Conservation (phyloP, 768 basidiomycete species). For the Lactarius hengduanensis region DNA sequence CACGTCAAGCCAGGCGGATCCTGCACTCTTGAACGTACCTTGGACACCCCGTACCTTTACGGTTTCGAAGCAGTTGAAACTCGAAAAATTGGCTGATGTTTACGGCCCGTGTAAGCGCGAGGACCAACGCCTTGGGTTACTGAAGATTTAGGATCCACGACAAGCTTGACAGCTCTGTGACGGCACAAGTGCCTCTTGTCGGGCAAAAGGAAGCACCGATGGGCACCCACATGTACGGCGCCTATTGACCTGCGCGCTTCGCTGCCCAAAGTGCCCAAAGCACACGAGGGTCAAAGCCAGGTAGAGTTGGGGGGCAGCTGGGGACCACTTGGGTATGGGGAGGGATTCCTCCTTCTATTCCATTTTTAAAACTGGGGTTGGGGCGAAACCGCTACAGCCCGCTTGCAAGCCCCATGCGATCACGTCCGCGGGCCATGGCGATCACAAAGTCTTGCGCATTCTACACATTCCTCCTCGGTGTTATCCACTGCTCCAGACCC, state of each 20-base stretch:
- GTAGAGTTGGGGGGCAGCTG: not conserved
- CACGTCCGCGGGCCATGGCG: slow-evolving; percentile 1
- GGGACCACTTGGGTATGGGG: not conserved
- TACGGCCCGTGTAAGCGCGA: slow-evolving; percentile 2
- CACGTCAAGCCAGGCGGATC: not conserved
- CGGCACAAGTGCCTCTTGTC: not conserved
- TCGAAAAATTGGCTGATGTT: not conserved
- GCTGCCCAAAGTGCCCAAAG: not conserved
- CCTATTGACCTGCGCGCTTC: not conserved
- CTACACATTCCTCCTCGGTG: not conserved
- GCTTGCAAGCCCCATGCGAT: not conserved
- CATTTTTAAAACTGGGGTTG: not conserved
- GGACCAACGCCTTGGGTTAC: not conserved
- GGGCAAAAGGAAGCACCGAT: not conserved
- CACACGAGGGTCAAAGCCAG: not conserved
- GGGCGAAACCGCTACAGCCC: not conserved
- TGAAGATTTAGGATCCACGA: not conserved
- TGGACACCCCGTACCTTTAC: not conserved
- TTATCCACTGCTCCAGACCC: not conserved
- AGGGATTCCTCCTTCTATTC: not conserved
- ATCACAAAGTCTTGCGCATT: not conserved
- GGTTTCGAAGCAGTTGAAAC: not conserved
- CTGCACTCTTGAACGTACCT: not conserved
- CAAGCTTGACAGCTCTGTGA: not conserved
- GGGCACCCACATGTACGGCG: not conserved